Percentiles rank a stretch among this genome's conserved stretches.
These are phyloP conservation scores for Fusarium tupiense DNA, from an alignment of 2,329 filamentous ascomycete genomes.

Conservation along the genomic window DNA sequence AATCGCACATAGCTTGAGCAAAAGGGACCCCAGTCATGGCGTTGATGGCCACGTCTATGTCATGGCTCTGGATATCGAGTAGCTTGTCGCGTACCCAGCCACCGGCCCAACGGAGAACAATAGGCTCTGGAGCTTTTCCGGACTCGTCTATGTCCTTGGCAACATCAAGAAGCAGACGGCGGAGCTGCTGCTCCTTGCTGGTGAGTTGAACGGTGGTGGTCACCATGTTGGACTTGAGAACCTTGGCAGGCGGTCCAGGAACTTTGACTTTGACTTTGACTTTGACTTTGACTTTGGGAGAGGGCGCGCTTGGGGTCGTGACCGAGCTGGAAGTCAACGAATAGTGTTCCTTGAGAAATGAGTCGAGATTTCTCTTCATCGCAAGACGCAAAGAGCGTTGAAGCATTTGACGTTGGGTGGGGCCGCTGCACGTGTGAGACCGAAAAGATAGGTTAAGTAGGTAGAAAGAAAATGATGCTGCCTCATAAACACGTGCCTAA, in stretches of 20 bases:
- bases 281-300: neutral
- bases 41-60: slow-evolving; percentile 89
- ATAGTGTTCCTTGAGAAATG: slow-evolving; percentile 39
- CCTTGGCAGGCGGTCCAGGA: neutral
- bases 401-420: neutral
- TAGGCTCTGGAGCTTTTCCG: slow-evolving; percentile 60
- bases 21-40: slow-evolving; percentile 84
- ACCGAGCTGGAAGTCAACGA: neutral
- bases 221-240: slow-evolving; percentile 27
- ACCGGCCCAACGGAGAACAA: slow-evolving; percentile 80
- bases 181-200: slow-evolving; percentile 75
- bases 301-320: neutral
- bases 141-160: slow-evolving; percentile 68
- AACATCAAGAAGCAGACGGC: slow-evolving; percentile 83
- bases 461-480: neutral
- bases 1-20: slow-evolving; percentile 73
- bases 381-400: slow-evolving; percentile 22
- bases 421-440: neutral
- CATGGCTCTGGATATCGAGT: slow-evolving; percentile 75
- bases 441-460: neutral
- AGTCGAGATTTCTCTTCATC: slow-evolving; percentile 51
- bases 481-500: neutral
- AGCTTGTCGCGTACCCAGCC: slow-evolving; percentile 91
- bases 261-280: neutral
- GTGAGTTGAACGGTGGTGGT: slow-evolving; percentile 64